Percentiles rank a stretch among this genome's conserved stretches.
phyloP scores from a whole-genome alignment of 495 filamentous ascomycete species.

The Trichoderma reesei region DNA sequence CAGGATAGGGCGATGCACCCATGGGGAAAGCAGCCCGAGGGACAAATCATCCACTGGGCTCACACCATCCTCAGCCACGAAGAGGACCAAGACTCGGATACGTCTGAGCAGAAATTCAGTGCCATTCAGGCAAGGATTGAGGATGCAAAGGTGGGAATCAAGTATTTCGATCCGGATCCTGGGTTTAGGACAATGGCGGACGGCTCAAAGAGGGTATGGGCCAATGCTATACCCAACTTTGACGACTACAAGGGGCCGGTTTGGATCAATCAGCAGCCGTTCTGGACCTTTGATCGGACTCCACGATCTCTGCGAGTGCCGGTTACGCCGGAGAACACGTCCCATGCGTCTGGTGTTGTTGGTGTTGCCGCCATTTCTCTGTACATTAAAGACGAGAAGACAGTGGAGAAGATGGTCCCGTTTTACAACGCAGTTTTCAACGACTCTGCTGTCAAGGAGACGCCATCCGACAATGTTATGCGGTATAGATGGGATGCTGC shows the following conservation, averaged over 20 bases:
- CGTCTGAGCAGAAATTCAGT: constrained; percentile 19
- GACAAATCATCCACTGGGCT: constrained; percentile 45
- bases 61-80: constrained; percentile 27
- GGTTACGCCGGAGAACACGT: constrained; percentile 14
- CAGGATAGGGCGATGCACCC: constrained; percentile 32
- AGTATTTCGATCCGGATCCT: constrained; percentile 29
- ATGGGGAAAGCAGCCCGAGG: constrained; percentile 38
- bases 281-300: constrained; percentile 50
- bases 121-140: constrained; percentile 20
- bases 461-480: neutral
- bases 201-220: constrained; percentile 40
- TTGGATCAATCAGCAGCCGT: constrained; percentile 31
- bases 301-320: constrained; percentile 36
- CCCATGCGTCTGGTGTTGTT: constrained; percentile 35
- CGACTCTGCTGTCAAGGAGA: neutral
- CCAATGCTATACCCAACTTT: constrained; percentile 37
- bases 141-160: constrained; percentile 21
- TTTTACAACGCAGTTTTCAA: constrained; percentile 24
- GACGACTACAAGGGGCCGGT: constrained; percentile 11
- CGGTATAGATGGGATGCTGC: constrained; percentile 3
- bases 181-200: constrained; percentile 37
- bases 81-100: neutral
- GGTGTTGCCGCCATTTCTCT: constrained; percentile 36
- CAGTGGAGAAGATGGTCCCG: constrained; percentile 14
- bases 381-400: constrained; percentile 18